These are phyloP conservation scores for Trametopsis cervina DNA, from an alignment of 768 basidiomycete species.

Conservation along the genomic window DNA sequence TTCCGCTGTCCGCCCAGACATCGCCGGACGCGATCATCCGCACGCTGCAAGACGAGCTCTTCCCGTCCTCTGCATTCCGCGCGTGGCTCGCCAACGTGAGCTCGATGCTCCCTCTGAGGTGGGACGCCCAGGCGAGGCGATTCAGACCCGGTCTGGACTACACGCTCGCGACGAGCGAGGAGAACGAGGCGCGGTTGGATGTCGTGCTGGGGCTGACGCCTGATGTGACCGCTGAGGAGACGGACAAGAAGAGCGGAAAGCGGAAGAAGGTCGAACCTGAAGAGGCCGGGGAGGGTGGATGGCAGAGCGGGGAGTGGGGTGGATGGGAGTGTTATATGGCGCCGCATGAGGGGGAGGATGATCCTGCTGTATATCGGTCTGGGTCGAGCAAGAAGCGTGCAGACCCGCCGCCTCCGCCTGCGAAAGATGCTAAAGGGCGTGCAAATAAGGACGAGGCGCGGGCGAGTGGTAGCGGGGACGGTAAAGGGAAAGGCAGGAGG, in stretches of 20 bases:
- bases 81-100: conserved; percentile 82
- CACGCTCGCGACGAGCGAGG: conserved; percentile 85
- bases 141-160: conserved; percentile 94
- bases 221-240: conserved; percentile 28
- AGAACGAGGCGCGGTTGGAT: conserved; percentile 76
- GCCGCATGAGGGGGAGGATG: conserved; percentile 90
- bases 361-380: conserved; percentile 88
- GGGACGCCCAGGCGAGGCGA: conserved; percentile 74
- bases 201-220: conserved; percentile 85
- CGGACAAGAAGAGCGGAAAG: neutral
- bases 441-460: conserved; percentile 15
- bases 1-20: conserved; percentile 45
- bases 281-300: conserved; percentile 22
- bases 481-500: neutral
- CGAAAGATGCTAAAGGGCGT: conserved; percentile 9
- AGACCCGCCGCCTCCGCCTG: conserved; percentile 3
- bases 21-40: conserved; percentile 55
- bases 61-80: conserved; percentile 77
- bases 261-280: conserved; percentile 17
- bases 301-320: conserved; percentile 87
- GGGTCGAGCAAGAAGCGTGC: conserved; percentile 20
- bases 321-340: conserved; percentile 90
- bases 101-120: conserved; percentile 61
- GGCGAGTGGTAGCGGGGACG: conserved; percentile 15
- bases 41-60: conserved; percentile 68